These are phyloP conservation scores for Pestalotiopsis sp. DNA, from an alignment of 2,329 filamentous ascomycete species.

Conservation along the genomic window DNA sequence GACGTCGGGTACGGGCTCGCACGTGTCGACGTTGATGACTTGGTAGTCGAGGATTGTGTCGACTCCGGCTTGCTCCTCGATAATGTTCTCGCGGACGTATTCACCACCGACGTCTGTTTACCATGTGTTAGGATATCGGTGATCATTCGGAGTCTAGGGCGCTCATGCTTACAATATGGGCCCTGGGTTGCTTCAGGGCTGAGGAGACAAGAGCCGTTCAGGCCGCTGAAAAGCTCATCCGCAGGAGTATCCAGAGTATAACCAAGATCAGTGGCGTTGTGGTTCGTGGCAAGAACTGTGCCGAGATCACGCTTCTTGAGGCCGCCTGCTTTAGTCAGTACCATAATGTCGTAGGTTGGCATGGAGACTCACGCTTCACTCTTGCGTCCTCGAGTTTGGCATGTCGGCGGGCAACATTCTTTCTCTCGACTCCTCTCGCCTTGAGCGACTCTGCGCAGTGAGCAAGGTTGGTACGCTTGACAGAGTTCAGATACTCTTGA, in stretches of 20 bases:
- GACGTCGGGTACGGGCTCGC: slow-evolving; percentile 48
- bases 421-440: slow-evolving; percentile 46
- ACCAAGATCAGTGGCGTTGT: slow-evolving; percentile 34
- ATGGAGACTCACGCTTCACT: slow-evolving; percentile 2
- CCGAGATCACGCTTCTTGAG: slow-evolving; percentile 34
- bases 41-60: slow-evolving; percentile 53
- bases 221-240: slow-evolving; percentile 40
- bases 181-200: slow-evolving; percentile 55
- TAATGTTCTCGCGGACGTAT: slow-evolving; percentile 49
- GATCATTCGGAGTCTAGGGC: neutral
- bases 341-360: neutral
- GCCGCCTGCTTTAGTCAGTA: neutral
- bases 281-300: slow-evolving; percentile 16
- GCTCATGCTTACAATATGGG: slow-evolving; percentile 45
- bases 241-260: slow-evolving; percentile 36
- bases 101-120: slow-evolving; percentile 49
- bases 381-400: slow-evolving; percentile 34
- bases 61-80: slow-evolving; percentile 49
- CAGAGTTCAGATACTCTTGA: slow-evolving; percentile 43
- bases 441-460: slow-evolving; percentile 50
- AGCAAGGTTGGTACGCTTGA: slow-evolving; percentile 43
- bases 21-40: slow-evolving; percentile 55
- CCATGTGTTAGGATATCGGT: neutral
- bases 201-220: slow-evolving; percentile 49
- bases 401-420: slow-evolving; percentile 47